Evolutionary conservation across 2,329 filamentous ascomycete genomes (phyloP), one percentile per base, ranked within the genome.

Genomic region (Clathrospora elynae): DNA sequence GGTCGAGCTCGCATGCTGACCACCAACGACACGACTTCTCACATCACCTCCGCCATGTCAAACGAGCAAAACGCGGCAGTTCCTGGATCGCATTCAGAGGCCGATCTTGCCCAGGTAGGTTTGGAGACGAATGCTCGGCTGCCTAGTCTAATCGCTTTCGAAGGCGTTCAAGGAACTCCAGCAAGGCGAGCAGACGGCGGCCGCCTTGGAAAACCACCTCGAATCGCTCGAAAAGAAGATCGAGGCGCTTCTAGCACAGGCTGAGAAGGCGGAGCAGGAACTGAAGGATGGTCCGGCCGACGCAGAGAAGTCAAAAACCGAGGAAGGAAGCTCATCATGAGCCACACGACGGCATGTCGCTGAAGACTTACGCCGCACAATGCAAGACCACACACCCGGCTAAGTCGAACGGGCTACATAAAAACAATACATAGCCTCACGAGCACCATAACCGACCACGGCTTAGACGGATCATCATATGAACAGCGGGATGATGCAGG

Each of bases 141-240:
- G 28, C 35, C 30, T 13, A 11, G 23, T 30, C 56, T 62, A 42
- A 64, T 26, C n/a, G 18, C 29, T 35, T 6, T 22, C n/a, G 10
- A 55, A 78, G 76, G 75, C 75, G 23, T 75, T 78, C 59, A 71
- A 77, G 53, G 75, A 77, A 46, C 70, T 78, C 22, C 71, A 73
- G 22, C 78, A 76, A 45, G 80, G 80, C 57, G 80, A 83, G 64
- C 71, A 71, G 46, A 78, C 79, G 20, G 80, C 80, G 5, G 68
- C 76, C 18, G 77, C 75, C 13, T 64, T 83, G 19, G 80, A 83
- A 59, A 73, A 73, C 46, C 76, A 81, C 53, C 72, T 83, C 20
- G 73, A 73, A 43, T 69, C 69, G 16, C 71, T 83, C 38, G 80
- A 83, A 59, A 72, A 70, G 40, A 79, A 78, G 62, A 81, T 83